A percentile compares a stretch with the other conserved stretches of the same genome.
Conservation (phyloP, 352 stramenopile genomes). For the Phytophthora crassamura region DNA sequence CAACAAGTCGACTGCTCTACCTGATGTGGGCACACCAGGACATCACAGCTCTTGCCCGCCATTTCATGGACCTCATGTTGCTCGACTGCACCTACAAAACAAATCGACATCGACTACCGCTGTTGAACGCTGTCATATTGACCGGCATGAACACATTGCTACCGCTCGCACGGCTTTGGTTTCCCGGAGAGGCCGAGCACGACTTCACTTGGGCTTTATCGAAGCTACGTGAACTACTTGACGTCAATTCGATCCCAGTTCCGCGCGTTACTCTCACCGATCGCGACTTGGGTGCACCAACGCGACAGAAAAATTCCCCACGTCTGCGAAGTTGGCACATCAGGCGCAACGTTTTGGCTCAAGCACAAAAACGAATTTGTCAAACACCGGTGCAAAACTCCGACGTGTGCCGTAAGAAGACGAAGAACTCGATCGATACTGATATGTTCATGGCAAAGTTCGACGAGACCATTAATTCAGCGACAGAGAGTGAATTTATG, state of each 20-base stretch:
- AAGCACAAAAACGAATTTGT: constrained; percentile 9
- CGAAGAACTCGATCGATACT: neutral
- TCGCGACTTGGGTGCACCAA: constrained; percentile 6
- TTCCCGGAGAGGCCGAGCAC: constrained; percentile 8
- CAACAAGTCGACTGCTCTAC: constrained; percentile 4
- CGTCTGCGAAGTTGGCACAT: constrained; percentile 8
- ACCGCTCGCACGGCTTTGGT: constrained; percentile 11
- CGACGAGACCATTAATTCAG: neutral
- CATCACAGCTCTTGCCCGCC: neutral
- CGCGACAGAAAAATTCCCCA: neutral
- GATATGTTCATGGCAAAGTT: constrained; percentile 1
- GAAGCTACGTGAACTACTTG: neutral
- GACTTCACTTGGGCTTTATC: constrained; percentile 3
- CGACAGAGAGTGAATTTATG: neutral
- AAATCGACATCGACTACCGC: constrained; percentile 1
- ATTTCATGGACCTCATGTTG: constrained; percentile 12
- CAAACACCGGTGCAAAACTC: neutral
- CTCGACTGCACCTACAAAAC: constrained; percentile 26
- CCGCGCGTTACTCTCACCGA: neutral
- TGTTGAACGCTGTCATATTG: constrained; percentile 6
- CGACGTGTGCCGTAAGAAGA: neutral
- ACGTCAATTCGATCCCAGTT: neutral
- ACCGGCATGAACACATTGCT: constrained; percentile 17
- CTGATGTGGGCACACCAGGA: constrained; percentile 16
- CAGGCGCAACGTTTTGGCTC: constrained; percentile 1